These are phyloP conservation scores for Xylaria sp. DNA, from an alignment of 2,329 filamentous ascomycete species.

Conservation along the genomic window DNA sequence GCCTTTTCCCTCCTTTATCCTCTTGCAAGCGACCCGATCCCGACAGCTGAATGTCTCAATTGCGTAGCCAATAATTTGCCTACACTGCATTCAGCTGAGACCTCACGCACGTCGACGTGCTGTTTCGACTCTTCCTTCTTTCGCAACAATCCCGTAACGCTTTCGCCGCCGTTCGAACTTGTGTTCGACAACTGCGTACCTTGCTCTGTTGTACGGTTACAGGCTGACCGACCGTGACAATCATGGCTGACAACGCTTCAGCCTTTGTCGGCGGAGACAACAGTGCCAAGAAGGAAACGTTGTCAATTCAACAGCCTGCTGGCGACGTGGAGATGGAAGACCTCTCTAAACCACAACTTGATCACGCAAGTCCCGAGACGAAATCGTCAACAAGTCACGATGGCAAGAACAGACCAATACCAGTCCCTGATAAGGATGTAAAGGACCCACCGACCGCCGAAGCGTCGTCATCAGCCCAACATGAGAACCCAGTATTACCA, in stretches of 20 bases:
- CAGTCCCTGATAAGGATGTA: conserved; percentile 34
- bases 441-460: conserved; percentile 32
- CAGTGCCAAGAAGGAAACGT: conserved; percentile 31
- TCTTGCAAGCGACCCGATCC: conserved; percentile 9
- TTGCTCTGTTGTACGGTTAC: conserved; percentile 25
- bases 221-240: conserved; percentile 22
- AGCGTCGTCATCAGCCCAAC: conserved; percentile 40
- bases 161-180: conserved; percentile 6
- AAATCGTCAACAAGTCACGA: conserved; percentile 28
- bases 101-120: conserved; percentile 13
- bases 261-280: conserved; percentile 35
- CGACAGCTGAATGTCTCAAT: conserved; percentile 31
- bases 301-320: conserved; percentile 34
- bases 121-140: conserved; percentile 3
- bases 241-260: conserved; percentile 36
- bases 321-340: conserved; percentile 42
- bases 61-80: conserved; percentile 28
- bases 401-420: conserved; percentile 29
- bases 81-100: conserved; percentile 20
- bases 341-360: conserved; percentile 34
- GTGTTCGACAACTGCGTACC: conserved; percentile 18
- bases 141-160: background rate
- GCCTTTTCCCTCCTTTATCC: conserved; percentile 19
- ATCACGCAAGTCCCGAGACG: conserved; percentile 31
- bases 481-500: conserved; percentile 35